Percentiles rank a stretch among this genome's conserved stretches.
phyloP scores from a whole-genome alignment of 78 protist species.

The Isochrysis galbana region DNA sequence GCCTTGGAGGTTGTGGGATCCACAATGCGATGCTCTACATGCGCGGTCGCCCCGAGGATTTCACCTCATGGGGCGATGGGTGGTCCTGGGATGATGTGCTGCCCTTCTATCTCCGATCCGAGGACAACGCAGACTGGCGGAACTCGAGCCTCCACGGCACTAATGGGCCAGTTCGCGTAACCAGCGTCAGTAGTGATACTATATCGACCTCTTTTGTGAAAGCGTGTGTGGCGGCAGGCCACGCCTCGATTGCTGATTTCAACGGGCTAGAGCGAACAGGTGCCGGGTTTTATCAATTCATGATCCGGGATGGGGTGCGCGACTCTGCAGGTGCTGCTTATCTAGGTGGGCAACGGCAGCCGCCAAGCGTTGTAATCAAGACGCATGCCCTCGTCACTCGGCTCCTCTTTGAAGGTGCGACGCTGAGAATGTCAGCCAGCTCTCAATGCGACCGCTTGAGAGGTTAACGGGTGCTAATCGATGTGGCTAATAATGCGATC shows the following conservation, averaged over 20 bases:
- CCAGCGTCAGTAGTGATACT: not conserved
- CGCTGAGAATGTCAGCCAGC: too few species aligned
- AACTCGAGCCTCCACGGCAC: not conserved
- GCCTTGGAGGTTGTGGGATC: slow-evolving; percentile 14
- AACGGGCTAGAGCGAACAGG: not conserved
- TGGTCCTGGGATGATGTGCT: not conserved
- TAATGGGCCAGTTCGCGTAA: not conserved
- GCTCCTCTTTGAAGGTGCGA: not conserved
- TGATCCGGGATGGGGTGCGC: not conserved
- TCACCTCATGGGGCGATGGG: not conserved
- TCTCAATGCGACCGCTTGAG: too few species aligned
- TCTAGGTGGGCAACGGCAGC: not conserved
- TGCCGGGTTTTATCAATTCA: not conserved
- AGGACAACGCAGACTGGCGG: not conserved
- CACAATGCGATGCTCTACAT: slow-evolving; percentile 12
- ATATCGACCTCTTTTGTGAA: not conserved
- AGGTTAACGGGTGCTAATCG: too few species aligned
- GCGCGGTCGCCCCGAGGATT: slow-evolving; percentile 4
- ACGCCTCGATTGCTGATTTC: not conserved
- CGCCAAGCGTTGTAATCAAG: not conserved
- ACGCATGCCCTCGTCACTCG: not conserved
- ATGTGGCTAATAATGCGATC: too few species aligned
- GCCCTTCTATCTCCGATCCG: not conserved
- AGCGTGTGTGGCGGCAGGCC: not conserved
- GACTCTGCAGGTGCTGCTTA: not conserved